Evolutionary conservation across 495 filamentous ascomycete genomes (phyloP).

Genomic region (Astrothelium macrocarpum): DNA sequence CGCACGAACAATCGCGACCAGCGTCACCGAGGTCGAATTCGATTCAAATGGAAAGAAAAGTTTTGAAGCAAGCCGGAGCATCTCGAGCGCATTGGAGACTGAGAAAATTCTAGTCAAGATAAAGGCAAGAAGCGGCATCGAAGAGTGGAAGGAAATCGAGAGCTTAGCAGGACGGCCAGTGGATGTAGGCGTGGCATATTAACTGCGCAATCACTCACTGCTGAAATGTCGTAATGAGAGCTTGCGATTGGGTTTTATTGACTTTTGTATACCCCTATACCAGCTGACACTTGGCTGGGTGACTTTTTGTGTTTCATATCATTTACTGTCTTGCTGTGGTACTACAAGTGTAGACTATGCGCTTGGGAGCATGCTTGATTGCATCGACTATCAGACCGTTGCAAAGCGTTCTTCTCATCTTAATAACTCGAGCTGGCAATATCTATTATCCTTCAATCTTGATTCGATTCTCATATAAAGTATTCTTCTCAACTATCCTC

Average conservation of each 20-base stretch:
- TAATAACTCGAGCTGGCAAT: background rate
- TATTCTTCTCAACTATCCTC: background rate
- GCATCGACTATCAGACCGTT: background rate
- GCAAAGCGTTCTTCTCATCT: background rate
- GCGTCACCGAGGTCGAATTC: background rate
- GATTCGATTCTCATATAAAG: background rate
- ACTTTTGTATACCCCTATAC: background rate
- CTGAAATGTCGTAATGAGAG: background rate
- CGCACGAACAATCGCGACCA: background rate
- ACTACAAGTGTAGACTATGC: background rate
- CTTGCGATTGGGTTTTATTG: background rate
- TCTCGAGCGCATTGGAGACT: background rate
- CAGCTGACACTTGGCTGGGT: background rate
- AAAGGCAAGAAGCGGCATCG: background rate
- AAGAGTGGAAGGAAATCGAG: background rate
- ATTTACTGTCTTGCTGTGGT: background rate
- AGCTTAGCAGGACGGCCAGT: background rate
- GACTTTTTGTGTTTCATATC: background rate
- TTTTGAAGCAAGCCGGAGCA: background rate
- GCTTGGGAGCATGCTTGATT: background rate
- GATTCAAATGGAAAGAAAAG: background rate
- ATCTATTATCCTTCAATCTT: background rate
- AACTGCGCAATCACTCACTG: background rate
- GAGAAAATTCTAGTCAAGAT: background rate
- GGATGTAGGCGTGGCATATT: background rate